Conservation (phyloP, 768 basidiomycete species). For the Lyophyllum semitale region DNA sequence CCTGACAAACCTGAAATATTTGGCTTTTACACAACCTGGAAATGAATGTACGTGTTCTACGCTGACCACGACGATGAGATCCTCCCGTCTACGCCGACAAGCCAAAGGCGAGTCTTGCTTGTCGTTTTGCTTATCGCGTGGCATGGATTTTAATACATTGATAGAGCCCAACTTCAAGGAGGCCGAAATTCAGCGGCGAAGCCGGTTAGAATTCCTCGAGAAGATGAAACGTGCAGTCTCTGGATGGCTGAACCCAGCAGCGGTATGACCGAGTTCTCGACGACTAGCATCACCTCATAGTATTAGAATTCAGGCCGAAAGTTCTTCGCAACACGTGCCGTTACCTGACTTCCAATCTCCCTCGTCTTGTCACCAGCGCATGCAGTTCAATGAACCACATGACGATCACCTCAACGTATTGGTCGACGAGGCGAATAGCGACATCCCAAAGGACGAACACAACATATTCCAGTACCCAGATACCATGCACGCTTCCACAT, state of each 20-base stretch:
- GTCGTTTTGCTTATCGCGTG: not conserved
- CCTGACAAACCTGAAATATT: conserved; percentile 7
- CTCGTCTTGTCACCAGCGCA: not conserved
- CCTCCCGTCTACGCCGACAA: not conserved
- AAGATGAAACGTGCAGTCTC: conserved; percentile 5
- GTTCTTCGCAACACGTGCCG: not conserved
- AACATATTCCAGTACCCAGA: not conserved
- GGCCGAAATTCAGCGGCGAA: not conserved
- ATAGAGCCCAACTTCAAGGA: not conserved
- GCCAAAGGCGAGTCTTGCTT: not conserved
- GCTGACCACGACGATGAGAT: not conserved
- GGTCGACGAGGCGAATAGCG: not conserved
- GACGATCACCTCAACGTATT: conserved; percentile 2
- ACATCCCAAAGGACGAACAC: not conserved
- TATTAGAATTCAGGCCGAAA: not conserved
- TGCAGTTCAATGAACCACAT: conserved; percentile 1
- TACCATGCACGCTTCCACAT: not conserved
- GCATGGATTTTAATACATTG: not conserved
- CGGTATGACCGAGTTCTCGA: not conserved
- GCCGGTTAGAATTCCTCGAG: conserved; percentile 5
- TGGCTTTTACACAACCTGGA: not conserved
- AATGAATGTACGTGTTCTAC: not conserved
- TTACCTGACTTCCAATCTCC: not conserved
- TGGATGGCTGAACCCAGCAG: not conserved
- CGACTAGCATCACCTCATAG: not conserved